Base-by-base conservation (phyloP, 345 rosid species). In the Bruguiera sexangula region DNA sequence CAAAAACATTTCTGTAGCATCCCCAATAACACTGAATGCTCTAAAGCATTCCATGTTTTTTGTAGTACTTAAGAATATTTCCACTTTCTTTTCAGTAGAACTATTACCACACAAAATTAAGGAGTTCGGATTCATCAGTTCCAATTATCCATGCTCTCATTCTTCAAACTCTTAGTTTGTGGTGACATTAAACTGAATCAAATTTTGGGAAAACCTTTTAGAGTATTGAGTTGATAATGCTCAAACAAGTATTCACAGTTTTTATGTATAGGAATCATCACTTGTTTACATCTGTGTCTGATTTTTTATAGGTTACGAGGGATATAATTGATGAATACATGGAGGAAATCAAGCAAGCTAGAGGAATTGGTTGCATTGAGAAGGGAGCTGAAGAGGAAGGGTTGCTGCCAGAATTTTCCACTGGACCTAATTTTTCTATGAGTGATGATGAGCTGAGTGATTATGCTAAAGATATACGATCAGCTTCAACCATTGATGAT, bases 341-440 rank as follows among this genome's bases (percentile, higher is more conserved):
- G 73, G 91, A 85, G 66, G 96, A 88, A 79, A 83, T 95, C 63
- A 92, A 80, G 81, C 78, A 79, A 81, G 93, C 99, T 20, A 90
- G 98, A 64, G 94, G 96, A 20, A 95, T 95, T 80, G 96, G 99
- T 65, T 84, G 85, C 77, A 86, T 90, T 80, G 96, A 82, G 66
- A 87, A 83, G 69, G 83, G 76, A 67, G 67, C 79, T 55, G 84
- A 71, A 67, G 74, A 74, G 68, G 84, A 79, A 66, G 78, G 65
- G 72, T 69, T 72, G 51, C 59, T 74, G 62, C 69, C 81, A 58
- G 71, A 72, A 37, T 43, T 78, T 34, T 56, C 80, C 24, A 60
- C 74, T 69, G 6, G 64, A 34, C 60, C 70, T 60, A 69, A 73
- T 34, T 36, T 32, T 70, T 22, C 51, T 50, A 20, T 60, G 53